Conservation (phyloP, 495 filamentous ascomycete species). For the Amphirosellinia nigrospora region DNA sequence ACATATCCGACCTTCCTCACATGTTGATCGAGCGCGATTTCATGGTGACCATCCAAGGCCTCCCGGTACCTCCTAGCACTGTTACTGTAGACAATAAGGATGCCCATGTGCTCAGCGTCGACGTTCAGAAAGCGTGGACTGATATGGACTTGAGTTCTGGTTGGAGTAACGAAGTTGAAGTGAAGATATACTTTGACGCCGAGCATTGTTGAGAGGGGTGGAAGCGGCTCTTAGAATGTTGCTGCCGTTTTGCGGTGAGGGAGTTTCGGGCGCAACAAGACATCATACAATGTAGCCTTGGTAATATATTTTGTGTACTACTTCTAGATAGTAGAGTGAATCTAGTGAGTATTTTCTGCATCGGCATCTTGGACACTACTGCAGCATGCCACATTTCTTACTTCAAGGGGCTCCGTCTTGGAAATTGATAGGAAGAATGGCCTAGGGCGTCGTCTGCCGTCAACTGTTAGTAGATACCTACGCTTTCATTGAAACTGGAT, state of each 20-base stretch:
- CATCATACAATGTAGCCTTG: neutral
- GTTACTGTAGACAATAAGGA: slow-evolving; percentile 64
- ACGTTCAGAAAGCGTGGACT: slow-evolving; percentile 80
- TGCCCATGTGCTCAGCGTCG: slow-evolving; percentile 71
- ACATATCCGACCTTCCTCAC: slow-evolving; percentile 69
- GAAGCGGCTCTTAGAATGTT: neutral
- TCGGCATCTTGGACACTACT: too few relatives aligned
- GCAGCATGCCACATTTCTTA: neutral
- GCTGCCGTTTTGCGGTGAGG: neutral
- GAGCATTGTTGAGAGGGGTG: slow-evolving; percentile 29
- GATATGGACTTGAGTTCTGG: slow-evolving; percentile 71
- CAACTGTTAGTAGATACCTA: neutral
- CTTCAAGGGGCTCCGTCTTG: neutral
- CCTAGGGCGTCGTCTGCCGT: neutral
- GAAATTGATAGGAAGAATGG: neutral
- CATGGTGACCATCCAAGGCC: slow-evolving; percentile 76
- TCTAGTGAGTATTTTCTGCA: neutral
- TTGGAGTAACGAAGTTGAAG: slow-evolving; percentile 83
- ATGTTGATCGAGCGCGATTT: slow-evolving; percentile 68
- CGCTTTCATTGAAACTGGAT: too few relatives aligned
- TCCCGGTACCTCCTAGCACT: slow-evolving; percentile 68
- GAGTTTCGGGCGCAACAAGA: neutral
- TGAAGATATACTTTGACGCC: slow-evolving; percentile 66
- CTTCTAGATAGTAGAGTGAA: neutral
- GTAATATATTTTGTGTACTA: too few relatives aligned